phyloP scores from a whole-genome alignment of 2,329 filamentous ascomycete species.

The Thelonectria olida region DNA sequence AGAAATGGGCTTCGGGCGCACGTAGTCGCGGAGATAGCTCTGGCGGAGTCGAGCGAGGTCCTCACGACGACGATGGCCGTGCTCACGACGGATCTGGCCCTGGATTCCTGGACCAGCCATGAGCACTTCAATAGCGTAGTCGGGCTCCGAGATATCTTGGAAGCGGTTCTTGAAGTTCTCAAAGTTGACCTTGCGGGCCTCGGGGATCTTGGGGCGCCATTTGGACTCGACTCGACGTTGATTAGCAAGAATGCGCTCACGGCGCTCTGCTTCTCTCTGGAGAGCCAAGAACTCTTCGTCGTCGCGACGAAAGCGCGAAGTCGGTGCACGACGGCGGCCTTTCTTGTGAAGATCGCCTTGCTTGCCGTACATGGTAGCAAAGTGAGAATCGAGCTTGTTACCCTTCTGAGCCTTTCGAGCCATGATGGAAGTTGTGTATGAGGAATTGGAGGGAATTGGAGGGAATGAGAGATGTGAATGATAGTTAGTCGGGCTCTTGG shows the following conservation, averaged over 20 bases:
- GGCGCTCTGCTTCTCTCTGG: constrained; percentile 48
- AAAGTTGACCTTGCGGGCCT: constrained; percentile 52
- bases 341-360: no score
- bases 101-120: constrained; percentile 46
- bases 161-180: constrained; percentile 56
- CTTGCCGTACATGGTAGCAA: no score
- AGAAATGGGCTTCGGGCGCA: constrained; percentile 9
- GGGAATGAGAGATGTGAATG: no score
- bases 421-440: constrained; percentile 9
- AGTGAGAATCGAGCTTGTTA: no score
- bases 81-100: constrained; percentile 51
- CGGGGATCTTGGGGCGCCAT: constrained; percentile 52
- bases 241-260: constrained; percentile 48
- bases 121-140: constrained; percentile 53
- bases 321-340: no score
- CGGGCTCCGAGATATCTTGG: constrained; percentile 44
- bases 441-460: constrained; percentile 1
- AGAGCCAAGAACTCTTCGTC: constrained; percentile 43
- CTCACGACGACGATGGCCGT: constrained; percentile 47
- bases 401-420: no score
- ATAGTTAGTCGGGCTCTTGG: no score
- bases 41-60: constrained; percentile 46
- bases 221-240: constrained; percentile 47
- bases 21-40: constrained; percentile 35
- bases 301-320: constrained; percentile 26